Base-by-base conservation (phyloP, 2,329 filamentous ascomycete species). In the Diaporthe ilicicola region DNA sequence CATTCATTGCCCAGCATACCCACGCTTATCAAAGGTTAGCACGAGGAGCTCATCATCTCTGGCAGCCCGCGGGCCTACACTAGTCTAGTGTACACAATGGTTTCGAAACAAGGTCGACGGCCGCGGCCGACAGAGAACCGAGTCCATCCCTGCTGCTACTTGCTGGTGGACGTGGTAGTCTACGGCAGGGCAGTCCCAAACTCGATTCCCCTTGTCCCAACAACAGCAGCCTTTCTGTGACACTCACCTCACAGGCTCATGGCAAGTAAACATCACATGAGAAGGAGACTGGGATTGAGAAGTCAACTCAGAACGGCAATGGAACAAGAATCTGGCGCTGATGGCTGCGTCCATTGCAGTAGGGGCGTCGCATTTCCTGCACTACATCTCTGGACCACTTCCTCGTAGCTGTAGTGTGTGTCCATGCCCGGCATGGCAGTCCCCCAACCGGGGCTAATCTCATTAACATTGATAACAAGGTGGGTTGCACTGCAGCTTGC, bases 401-500 rank as follows among this genome's bases (percentile, higher is more conserved):
- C 32, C 32, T 34, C 32, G 9, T 34, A 34, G 32, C 9, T n/a
- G n/a, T n/a, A n/a, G n/a, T n/a, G n/a, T n/a, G n/a, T n/a, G n/a
- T n/a, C n/a, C n/a, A n/a, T n/a, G n/a, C n/a, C n/a, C 32, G 4
- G 32, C 37, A 62, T 39, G 56, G 39, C 22, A 22, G 27, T 17
- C 42, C 56, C 42, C 8, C 10, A 24, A 9, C 39, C 24, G 39
- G 56, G 24, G 29, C 59, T 62, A 29, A 24, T 34, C 32, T 34
- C 32, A 34, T 34, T 34, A 34, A 34, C 32, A 34, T 24, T 34
- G 48, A 62, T 12, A 42, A 48, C 17, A 53, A 29, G 59, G 44
- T 64, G 61, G 71, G 71, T 71, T 71, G 37, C 71, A 72, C 55
- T 71, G 71, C 71, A 72, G 64, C 29, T 39, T 71, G 71, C 64